Evolutionary conservation across 2,329 filamentous ascomycete genomes (phyloP).

Genomic region (Penicillium concentricum): DNA sequence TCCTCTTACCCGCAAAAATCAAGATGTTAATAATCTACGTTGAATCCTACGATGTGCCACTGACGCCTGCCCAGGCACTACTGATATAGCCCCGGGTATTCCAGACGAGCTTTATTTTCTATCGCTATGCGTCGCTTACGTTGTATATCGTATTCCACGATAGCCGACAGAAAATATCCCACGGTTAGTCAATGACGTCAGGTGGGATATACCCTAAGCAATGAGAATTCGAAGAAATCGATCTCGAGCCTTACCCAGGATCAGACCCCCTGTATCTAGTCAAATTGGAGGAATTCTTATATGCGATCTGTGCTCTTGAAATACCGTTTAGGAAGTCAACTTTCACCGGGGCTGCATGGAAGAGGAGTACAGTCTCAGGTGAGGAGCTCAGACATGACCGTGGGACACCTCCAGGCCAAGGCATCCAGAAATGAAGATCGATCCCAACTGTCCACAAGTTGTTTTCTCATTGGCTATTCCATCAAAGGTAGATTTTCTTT

Average conservation of each 20-base stretch:
- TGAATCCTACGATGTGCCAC: constrained; percentile 6
- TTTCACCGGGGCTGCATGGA: constrained; percentile 7
- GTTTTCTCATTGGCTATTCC: constrained; percentile 14
- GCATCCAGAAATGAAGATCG: constrained; percentile 21
- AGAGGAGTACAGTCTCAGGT: constrained; percentile 5
- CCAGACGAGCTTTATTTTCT: not conserved
- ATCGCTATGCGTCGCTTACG: not conserved
- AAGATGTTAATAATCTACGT: not conserved
- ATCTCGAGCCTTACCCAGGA: constrained; percentile 10
- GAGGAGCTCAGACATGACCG: constrained; percentile 1
- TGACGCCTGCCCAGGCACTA: constrained; percentile 11
- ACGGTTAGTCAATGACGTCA: constrained; percentile 20
- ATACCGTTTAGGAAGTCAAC: not conserved
- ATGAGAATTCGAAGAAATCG: constrained; percentile 9
- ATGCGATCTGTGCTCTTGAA: not conserved
- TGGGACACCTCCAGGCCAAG: constrained; percentile 12
- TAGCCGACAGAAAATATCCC: constrained; percentile 10
- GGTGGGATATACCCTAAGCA: constrained; percentile 8
- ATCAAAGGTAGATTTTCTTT: not conserved
- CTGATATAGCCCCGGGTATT: not conserved
- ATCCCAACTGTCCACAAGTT: constrained; percentile 11
- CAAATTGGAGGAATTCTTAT: not conserved
- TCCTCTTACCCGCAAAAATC: not conserved
- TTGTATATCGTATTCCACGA: constrained; percentile 11
- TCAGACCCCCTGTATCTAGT: constrained; percentile 16